Percentiles rank a stretch among this genome's conserved stretches.
phyloP scores from a whole-genome alignment of 1,284 basidiomycete species.

The Kwoniella shivajii region DNA sequence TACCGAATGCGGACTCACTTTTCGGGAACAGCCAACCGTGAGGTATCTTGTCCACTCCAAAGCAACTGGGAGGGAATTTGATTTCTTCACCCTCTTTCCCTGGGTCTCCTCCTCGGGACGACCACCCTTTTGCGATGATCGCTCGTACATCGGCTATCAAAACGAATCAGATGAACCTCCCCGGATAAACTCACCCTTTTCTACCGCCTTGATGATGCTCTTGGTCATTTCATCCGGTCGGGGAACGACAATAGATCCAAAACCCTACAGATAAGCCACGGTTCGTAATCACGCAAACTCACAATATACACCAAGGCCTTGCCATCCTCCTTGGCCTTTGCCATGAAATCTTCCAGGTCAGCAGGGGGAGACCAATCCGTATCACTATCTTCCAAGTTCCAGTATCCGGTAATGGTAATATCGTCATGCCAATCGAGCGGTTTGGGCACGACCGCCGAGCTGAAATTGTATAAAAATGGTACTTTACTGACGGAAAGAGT shows the following conservation, averaged over 20 bases:
- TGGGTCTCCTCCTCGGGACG: slow-evolving; percentile 58
- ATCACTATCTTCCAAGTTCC: slow-evolving; percentile 68
- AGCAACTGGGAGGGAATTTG: slow-evolving; percentile 53
- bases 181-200: slow-evolving; percentile 57
- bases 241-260: slow-evolving; percentile 72
- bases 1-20: slow-evolving; percentile 55
- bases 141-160: slow-evolving; percentile 64
- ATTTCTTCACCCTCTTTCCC: slow-evolving; percentile 54
- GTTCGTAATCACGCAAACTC: slow-evolving; percentile 8
- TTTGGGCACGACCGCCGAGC: slow-evolving; percentile 65
- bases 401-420: slow-evolving; percentile 59
- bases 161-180: slow-evolving; percentile 7
- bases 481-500: slow-evolving; percentile 66
- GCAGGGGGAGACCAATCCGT: slow-evolving; percentile 63
- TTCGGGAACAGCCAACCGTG: slow-evolving; percentile 80
- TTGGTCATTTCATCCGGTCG: slow-evolving; percentile 66
- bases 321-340: slow-evolving; percentile 61
- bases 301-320: slow-evolving; percentile 74
- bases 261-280: slow-evolving; percentile 46
- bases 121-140: slow-evolving; percentile 78
- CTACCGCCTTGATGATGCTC: slow-evolving; percentile 67
- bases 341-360: slow-evolving; percentile 62
- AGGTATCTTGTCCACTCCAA: slow-evolving; percentile 66
- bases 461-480: slow-evolving; percentile 72
- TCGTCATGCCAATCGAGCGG: slow-evolving; percentile 76